These are phyloP conservation scores for Cercospora zeina DNA, from an alignment of 2,329 filamentous ascomycete species.

Conservation along the genomic window DNA sequence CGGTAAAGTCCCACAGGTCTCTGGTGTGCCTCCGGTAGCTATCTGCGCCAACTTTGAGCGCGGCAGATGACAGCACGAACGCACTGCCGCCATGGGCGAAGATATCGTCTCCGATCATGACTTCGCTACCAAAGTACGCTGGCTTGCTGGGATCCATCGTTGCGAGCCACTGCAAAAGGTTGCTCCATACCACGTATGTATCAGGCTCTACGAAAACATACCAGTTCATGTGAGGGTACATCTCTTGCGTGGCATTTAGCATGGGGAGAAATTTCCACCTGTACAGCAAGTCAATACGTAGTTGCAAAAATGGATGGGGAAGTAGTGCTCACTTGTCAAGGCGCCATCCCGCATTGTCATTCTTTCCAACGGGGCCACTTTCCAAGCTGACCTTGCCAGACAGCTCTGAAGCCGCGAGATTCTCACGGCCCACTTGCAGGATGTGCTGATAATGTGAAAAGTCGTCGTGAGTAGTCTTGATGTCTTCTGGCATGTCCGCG, in stretches of 20 bases:
- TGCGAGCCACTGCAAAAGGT: neutral
- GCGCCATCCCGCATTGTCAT: slow-evolving; percentile 39
- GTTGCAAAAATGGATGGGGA: neutral
- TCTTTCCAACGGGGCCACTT: slow-evolving; percentile 30
- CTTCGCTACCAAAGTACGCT: neutral
- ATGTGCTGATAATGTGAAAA: neutral
- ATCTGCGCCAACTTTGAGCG: neutral
- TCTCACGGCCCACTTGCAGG: slow-evolving; percentile 22
- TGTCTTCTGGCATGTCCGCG: neutral
- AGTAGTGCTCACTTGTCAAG: slow-evolving; percentile 41
- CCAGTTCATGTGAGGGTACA: slow-evolving; percentile 45
- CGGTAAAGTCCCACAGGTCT: slow-evolving; percentile 11
- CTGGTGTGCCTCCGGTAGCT: slow-evolving; percentile 35
- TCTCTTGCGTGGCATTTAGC: slow-evolving; percentile 34
- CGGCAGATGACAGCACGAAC: neutral
- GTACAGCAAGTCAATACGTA: neutral
- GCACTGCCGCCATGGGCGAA: neutral
- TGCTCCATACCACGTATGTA: neutral
- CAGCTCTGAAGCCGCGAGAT: neutral
- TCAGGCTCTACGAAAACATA: neutral
- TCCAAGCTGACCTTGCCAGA: neutral
- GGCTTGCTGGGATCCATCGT: neutral
- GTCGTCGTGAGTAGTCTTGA: neutral
- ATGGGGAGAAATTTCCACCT: slow-evolving; percentile 57
- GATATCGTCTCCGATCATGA: neutral